Base-by-base conservation (phyloP, 306 rosid species). In the Arachis stenosperma region DNA sequence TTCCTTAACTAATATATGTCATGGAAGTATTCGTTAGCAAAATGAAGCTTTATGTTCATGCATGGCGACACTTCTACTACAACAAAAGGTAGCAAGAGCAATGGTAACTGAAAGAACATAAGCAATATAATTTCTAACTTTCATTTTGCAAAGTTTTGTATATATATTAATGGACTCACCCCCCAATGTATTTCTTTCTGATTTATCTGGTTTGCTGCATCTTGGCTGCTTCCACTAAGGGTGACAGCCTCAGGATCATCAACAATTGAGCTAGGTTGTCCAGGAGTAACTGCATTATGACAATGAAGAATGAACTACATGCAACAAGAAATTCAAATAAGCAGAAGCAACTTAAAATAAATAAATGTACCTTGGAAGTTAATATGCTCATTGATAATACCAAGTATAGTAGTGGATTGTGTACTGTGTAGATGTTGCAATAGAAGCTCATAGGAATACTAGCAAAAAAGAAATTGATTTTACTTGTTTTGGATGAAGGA, bases 141-240 rank as follows among this genome's bases (percentile, higher is more conserved):
- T 12, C 65, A 75, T n/a, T 68, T 22, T 0, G 36, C 27, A 27
- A 69, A 47, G 50, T 43, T 43, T 64, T 22, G 41, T 7, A 50
- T 52, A 57, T 41, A 70, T 6, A 50, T 67, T 58, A 67, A 57
- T 17, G 58, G 66, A 82, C 97, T 82, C 83, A 91, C 99, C 92
- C 99, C 99, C 98, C 99, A 91, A 11, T 86, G 96, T 68, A 91
- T 83, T 83, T 95, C 98, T 76, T 88, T 95, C 81, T 89, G 87
- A 84, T 95, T 91, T 81, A 86, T 87, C 79, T 61, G 90, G 81
- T 86, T 88, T 61, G 93, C 91, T 65, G 95, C 88, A 62, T 95
- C 98, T 77, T 87, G 99, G 84, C 86, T 90, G 76, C 83, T 85
- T 80, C 98, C 96, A 65, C 75, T 83, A 65, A 95, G 90, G 59